These are phyloP conservation scores for Aspergillus quadricinctus DNA, from an alignment of 2,329 filamentous ascomycete genomes.

Conservation along the genomic window DNA sequence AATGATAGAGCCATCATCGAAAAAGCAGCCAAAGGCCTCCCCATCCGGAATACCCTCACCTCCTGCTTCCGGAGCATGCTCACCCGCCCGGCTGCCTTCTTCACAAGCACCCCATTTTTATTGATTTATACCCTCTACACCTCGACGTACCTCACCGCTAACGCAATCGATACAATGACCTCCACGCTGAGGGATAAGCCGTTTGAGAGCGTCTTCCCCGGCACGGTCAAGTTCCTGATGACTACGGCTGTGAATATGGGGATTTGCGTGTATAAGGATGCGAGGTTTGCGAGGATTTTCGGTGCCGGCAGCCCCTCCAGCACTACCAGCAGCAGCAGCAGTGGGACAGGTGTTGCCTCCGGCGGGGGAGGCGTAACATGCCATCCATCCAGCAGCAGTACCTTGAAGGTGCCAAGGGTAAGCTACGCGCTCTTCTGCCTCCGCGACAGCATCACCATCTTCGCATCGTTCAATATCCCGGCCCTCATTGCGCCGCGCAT, in stretches of 20 bases:
- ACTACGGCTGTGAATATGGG: conserved; percentile 79
- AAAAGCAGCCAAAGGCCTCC: conserved; percentile 44
- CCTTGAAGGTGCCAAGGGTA: conserved; percentile 56
- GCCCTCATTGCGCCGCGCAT: conserved; percentile 69
- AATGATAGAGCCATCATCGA: conserved; percentile 48
- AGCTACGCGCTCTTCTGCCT: conserved; percentile 75
- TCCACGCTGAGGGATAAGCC: conserved; percentile 59
- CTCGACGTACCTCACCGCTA: conserved; percentile 85
- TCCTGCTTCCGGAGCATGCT: conserved; percentile 39
- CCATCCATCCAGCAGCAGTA: conserved; percentile 16
- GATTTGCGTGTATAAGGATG: conserved; percentile 86
- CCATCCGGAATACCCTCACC: conserved; percentile 39
- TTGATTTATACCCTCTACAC: conserved; percentile 65
- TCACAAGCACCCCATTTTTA: conserved; percentile 46
- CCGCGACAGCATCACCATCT: conserved; percentile 84
- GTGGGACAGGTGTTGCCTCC: conserved; percentile 9
- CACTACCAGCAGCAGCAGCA: background rate
- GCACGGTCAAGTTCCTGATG: conserved; percentile 73
- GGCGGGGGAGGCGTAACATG: conserved; percentile 7
- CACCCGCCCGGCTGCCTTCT: conserved; percentile 39
- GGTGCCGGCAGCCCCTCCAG: conserved; percentile 53
- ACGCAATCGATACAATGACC: conserved; percentile 75
- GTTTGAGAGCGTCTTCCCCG: conserved; percentile 62
- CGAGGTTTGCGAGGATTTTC: conserved; percentile 77
- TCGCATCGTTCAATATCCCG: conserved; percentile 87